phyloP scores from a whole-genome alignment of 169 alveolate species.

The Cryptosporidium sp. region DNA sequence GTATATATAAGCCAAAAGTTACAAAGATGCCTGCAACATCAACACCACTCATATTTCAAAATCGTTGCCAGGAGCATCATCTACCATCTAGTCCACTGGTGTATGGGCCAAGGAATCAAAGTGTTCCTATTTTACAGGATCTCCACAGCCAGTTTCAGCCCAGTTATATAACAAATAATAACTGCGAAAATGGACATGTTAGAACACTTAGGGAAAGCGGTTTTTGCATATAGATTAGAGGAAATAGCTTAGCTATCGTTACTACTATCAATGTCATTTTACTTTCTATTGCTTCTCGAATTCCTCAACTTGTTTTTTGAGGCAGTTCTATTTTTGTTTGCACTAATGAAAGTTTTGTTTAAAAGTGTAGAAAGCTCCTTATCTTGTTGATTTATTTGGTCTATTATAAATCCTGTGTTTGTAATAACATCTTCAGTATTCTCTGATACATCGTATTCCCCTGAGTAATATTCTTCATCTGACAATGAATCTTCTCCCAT shows the following conservation, averaged over 20 bases:
- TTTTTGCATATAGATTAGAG: conserved; percentile 2
- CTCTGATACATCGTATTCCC: conserved; percentile 4
- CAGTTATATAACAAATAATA: neutral
- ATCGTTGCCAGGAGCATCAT: neutral
- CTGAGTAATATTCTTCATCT: conserved; percentile 51
- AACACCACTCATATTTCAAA: neutral
- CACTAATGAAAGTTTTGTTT: conserved; percentile 19
- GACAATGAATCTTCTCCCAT: neutral
- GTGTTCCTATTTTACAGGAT: neutral
- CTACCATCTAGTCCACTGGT: neutral
- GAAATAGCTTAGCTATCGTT: neutral
- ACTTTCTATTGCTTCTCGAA: neutral
- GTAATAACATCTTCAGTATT: conserved; percentile 19
- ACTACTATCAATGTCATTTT: neutral
- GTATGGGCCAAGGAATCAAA: neutral
- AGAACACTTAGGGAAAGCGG: neutral
- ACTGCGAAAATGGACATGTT: conserved; percentile 17
- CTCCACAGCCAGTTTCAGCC: neutral
- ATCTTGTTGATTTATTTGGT: conserved; percentile 69
- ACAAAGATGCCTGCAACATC: neutral
- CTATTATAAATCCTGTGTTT: conserved; percentile 48
- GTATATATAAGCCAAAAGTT: neutral
- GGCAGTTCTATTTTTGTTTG: neutral
- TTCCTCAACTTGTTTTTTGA: neutral
- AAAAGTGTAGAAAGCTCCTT: conserved; percentile 47